Percentiles rank a stretch among this genome's conserved stretches.
Evolutionary conservation across 106 monocot species (phyloP).

Genomic region (Narthecium ossifragum): DNA sequence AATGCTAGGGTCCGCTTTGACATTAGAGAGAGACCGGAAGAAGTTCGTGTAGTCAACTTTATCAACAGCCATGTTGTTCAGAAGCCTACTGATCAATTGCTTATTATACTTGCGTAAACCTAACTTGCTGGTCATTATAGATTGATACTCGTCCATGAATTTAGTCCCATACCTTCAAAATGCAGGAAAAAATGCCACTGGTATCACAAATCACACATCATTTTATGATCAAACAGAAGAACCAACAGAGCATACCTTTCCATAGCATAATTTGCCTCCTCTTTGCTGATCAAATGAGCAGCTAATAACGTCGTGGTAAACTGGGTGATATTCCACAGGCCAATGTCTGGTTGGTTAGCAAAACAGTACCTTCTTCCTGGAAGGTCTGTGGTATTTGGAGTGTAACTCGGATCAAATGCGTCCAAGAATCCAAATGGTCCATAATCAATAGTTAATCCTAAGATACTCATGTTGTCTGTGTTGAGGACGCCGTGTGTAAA

Average conservation of each 20-base stretch:
- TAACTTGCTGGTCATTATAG: conserved; percentile 87
- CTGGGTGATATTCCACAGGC: conserved; percentile 95
- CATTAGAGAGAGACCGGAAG: conserved; percentile 76
- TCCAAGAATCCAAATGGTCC: conserved; percentile 98
- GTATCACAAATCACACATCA: neutral
- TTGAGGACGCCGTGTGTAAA: conserved; percentile 96
- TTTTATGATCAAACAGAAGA: neutral
- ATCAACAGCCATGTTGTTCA: conserved; percentile 94
- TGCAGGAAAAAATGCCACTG: neutral
- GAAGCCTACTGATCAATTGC: conserved; percentile 79
- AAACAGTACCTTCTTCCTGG: conserved; percentile 96
- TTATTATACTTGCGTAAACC: conserved; percentile 86
- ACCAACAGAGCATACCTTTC: conserved; percentile 49
- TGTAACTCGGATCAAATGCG: conserved; percentile 95
- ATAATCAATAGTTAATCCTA: conserved; percentile 97
- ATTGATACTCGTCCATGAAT: conserved; percentile 96
- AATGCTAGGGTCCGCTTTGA: conserved; percentile 57
- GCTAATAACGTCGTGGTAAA: conserved; percentile 61
- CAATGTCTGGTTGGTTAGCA: conserved; percentile 95
- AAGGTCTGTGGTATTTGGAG: conserved; percentile 97
- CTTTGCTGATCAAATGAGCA: conserved; percentile 72
- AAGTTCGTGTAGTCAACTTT: conserved; percentile 99
- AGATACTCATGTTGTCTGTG: conserved; percentile 97
- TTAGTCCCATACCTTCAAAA: conserved; percentile 68
- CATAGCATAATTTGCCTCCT: conserved; percentile 88